These are phyloP conservation scores for Oxyria digyna DNA, from an alignment of 148 eudicot genomes.

Conservation along the genomic window DNA sequence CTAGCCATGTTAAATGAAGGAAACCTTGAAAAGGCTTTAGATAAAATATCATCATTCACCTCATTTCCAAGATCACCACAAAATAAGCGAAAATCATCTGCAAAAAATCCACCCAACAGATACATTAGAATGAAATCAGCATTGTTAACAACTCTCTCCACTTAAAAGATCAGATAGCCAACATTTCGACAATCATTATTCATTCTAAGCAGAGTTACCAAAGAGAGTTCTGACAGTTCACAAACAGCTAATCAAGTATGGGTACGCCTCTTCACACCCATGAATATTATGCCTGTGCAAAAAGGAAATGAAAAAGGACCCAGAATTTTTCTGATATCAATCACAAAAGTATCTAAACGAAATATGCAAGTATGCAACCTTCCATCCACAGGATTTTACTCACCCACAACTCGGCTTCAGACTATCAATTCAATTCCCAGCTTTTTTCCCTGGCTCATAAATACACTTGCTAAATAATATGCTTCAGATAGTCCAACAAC, in stretches of 20 bases:
- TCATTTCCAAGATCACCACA: conserved; percentile 97
- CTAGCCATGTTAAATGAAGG: conserved; percentile 87
- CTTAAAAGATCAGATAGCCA: background rate
- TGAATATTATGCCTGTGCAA: conserved; percentile 3
- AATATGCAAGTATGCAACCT: background rate
- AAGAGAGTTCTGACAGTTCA: conserved; percentile 16
- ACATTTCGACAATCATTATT: background rate
- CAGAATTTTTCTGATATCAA: conserved; percentile 6
- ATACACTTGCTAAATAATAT: conserved; percentile 7
- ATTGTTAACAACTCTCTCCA: background rate
- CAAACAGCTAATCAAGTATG: conserved; percentile 20
- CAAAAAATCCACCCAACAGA: conserved; percentile 7
- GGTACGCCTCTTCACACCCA: conserved; percentile 15
- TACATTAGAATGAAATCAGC: background rate
- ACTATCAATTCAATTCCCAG: conserved; percentile 18
- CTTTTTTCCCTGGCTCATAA: conserved; percentile 14
- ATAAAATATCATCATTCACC: conserved; percentile 89
- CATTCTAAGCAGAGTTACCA: conserved; percentile 8
- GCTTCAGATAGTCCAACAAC: conserved; percentile 11
- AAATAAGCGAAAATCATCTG: conserved; percentile 85
- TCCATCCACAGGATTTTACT: conserved; percentile 14
- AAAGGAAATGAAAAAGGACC: background rate
- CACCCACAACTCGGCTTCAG: conserved; percentile 20
- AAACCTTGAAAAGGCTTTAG: conserved; percentile 79
- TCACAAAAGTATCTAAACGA: conserved; percentile 4